Conservation (phyloP, 257 asterid genomes). For the Solanum rostratum region DNA sequence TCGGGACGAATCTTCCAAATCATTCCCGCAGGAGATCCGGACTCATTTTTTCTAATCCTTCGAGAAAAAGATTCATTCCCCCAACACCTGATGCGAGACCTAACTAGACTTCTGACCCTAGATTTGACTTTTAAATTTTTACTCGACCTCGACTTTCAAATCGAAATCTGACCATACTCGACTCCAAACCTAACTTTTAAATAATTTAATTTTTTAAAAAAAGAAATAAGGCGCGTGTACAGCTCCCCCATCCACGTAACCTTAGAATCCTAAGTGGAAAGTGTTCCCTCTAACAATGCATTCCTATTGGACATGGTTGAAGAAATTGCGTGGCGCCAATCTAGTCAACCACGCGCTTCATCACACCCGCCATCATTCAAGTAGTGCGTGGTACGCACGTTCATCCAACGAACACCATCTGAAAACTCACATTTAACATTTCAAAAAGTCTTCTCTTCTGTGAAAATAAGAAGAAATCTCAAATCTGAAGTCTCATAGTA, state of each 20-base stretch:
- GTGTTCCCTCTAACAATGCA: neutral
- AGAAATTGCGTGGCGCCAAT: constrained; percentile 3
- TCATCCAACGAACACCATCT: neutral
- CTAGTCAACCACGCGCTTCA: neutral
- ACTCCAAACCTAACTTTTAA: no score
- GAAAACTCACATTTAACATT: neutral
- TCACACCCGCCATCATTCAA: neutral
- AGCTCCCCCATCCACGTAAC: neutral
- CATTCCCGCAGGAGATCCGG: no score
- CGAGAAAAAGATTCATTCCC: no score
- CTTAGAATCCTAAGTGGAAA: neutral
- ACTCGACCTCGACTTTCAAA: no score
- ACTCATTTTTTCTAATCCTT: no score
- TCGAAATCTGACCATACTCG: no score
- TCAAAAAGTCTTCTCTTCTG: neutral
- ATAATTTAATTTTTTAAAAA: no score
- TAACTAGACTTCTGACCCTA: no score
- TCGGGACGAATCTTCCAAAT: no score
- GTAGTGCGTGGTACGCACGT: neutral
- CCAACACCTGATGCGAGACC: no score
- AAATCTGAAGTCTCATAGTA: neutral
- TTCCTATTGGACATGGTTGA: neutral
- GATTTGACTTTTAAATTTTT: no score
- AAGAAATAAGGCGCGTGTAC: no score
- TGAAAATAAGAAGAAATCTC: neutral